A percentile compares a stretch with the other conserved stretches of the same genome.
These are phyloP conservation scores for Aquilaria sinensis DNA, from an alignment of 345 rosid species.

Conservation along the genomic window DNA sequence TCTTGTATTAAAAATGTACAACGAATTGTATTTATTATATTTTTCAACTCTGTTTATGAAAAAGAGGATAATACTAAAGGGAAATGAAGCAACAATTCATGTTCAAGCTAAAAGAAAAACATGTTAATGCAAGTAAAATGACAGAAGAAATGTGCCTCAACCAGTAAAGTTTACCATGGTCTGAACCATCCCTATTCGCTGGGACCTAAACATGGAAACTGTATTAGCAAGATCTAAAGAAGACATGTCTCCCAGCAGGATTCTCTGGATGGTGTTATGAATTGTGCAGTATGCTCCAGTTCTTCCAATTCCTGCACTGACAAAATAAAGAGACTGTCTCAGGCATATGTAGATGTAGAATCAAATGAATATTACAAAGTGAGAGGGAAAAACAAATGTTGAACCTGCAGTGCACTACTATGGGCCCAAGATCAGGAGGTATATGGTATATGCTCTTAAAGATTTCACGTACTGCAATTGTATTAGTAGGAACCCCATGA, in stretches of 20 bases:
- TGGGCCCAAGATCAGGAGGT: conserved; percentile 67
- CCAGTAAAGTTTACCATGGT: conserved; percentile 52
- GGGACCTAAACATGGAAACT: conserved; percentile 60
- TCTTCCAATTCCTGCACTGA: conserved; percentile 99
- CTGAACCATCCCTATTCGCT: conserved; percentile 93
- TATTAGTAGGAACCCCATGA: conserved; percentile 87
- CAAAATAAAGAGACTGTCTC: conserved; percentile 17
- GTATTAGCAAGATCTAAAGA: conserved; percentile 70
- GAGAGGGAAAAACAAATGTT: conserved; percentile 1
- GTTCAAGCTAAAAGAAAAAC: too few relatives aligned
- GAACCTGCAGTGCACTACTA: conserved; percentile 98
- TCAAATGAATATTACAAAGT: conserved; percentile 10
- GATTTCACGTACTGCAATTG: conserved; percentile 73
- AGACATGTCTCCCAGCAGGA: conserved; percentile 84
- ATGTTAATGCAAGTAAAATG: too few relatives aligned
- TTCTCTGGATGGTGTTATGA: conserved; percentile 91
- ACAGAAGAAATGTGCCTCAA: too few relatives aligned
- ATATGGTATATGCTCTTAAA: conserved; percentile 49
- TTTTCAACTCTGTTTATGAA: too few relatives aligned
- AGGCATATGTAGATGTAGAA: conserved; percentile 14
- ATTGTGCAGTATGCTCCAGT: conserved; percentile 91
- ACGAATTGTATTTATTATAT: too few relatives aligned
- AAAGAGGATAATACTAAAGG: too few relatives aligned
- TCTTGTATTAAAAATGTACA: too few relatives aligned
- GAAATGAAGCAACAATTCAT: too few relatives aligned